These are phyloP conservation scores for Avena sativa DNA, from an alignment of 176 grass and related monocot species.

Conservation along the genomic window DNA sequence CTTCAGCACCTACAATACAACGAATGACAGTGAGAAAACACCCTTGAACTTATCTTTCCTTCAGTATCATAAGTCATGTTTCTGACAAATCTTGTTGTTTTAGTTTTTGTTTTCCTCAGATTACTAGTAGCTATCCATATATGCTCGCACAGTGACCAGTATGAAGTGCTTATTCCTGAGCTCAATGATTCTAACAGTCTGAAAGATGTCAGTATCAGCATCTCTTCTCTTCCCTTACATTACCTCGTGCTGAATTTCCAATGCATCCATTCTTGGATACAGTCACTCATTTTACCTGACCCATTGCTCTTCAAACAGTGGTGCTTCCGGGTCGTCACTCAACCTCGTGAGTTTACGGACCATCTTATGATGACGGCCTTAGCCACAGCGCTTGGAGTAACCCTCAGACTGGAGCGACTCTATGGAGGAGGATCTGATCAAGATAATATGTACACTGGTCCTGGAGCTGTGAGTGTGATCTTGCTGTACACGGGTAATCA, in stretches of 20 bases:
- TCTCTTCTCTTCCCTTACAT: slow-evolving; percentile 31
- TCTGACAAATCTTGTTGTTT: slow-evolving; percentile 39
- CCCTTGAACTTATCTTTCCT: slow-evolving; percentile 2
- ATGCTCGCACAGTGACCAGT: slow-evolving; percentile 31
- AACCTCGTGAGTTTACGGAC: neutral
- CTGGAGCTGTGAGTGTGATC: slow-evolving; percentile 29
- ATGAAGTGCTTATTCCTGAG: neutral
- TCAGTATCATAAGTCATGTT: slow-evolving; percentile 5
- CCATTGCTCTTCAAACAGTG: neutral
- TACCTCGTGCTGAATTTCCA: no score
- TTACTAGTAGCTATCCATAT: slow-evolving; percentile 44
- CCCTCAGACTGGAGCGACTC: slow-evolving; percentile 32
- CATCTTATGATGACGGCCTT: slow-evolving; percentile 36
- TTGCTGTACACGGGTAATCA: slow-evolving; percentile 32
- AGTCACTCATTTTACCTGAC: slow-evolving; percentile 12
- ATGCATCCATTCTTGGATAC: neutral
- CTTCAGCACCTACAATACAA: neutral
- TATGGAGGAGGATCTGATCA: neutral
- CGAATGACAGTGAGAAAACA: slow-evolving; percentile 19
- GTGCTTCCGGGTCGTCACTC: neutral
- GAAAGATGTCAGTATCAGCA: slow-evolving; percentile 28
- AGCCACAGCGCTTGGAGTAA: slow-evolving; percentile 16
- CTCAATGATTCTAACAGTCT: neutral
- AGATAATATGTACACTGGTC: slow-evolving; percentile 10
- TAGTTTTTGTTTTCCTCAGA: slow-evolving; percentile 58